phyloP scores from a whole-genome alignment of 2,329 filamentous ascomycete species.

The Chrysosporium keratinophilum region DNA sequence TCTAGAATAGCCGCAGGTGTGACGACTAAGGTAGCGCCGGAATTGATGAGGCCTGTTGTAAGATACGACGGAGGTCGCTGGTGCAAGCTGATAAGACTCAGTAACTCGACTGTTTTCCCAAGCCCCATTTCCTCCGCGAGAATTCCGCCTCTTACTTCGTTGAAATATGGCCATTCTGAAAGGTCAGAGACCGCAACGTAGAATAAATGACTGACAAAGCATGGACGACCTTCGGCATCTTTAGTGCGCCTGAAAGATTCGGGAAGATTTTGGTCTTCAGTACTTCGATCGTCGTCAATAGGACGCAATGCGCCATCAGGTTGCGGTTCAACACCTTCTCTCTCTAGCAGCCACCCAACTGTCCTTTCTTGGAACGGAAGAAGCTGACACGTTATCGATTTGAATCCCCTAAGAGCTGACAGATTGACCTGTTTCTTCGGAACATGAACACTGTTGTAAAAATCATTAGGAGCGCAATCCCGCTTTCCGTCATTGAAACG shows the following conservation, averaged over 20 bases:
- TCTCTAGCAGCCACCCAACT: constrained; percentile 37
- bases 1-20: constrained; percentile 51
- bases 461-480: constrained; percentile 27
- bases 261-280: constrained; percentile 21
- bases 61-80: constrained; percentile 20
- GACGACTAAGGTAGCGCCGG: constrained; percentile 52
- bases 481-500: not conserved
- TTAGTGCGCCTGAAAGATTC: constrained; percentile 30
- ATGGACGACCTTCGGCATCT: constrained; percentile 31
- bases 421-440: constrained; percentile 27
- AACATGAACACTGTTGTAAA: constrained; percentile 41
- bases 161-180: constrained; percentile 26
- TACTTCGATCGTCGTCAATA: constrained; percentile 1
- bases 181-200: constrained; percentile 32
- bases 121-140: constrained; percentile 44
- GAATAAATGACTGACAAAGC: constrained; percentile 35
- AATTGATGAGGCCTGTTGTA: constrained; percentile 27
- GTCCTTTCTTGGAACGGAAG: constrained; percentile 42
- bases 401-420: constrained; percentile 29
- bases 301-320: constrained; percentile 25
- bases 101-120: constrained; percentile 43
- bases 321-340: constrained; percentile 33
- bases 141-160: constrained; percentile 34
- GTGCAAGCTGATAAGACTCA: constrained; percentile 37
- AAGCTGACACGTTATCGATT: constrained; percentile 30